Evolutionary conservation across 2,329 filamentous ascomycete species (phyloP).

Genomic region (Penicillium olsonii): DNA sequence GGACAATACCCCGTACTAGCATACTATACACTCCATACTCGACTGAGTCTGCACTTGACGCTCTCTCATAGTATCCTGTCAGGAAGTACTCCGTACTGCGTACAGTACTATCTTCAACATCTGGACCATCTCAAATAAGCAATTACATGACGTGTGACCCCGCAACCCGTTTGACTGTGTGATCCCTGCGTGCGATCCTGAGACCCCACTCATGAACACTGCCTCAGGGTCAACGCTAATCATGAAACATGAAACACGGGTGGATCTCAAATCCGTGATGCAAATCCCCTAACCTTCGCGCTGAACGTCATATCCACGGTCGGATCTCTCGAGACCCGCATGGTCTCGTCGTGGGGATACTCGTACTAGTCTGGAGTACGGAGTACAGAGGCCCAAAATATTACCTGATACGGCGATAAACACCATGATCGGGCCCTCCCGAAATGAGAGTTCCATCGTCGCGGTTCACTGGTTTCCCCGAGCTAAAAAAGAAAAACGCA

Average conservation of each 20-base stretch:
- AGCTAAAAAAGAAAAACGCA: not conserved
- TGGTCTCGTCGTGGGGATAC: not conserved
- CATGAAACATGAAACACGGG: conserved; percentile 31
- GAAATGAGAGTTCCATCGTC: conserved; percentile 11
- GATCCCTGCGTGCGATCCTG: conserved; percentile 38
- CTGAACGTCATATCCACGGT: not conserved
- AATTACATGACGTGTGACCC: conserved; percentile 25
- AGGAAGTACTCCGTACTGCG: too few relatives aligned
- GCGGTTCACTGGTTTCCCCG: conserved; percentile 5
- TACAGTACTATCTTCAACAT: too few relatives aligned
- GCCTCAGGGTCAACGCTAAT: conserved; percentile 35
- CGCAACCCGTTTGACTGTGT: conserved; percentile 26
- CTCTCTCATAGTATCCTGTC: too few relatives aligned
- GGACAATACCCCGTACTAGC: too few relatives aligned
- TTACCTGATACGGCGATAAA: conserved; percentile 6
- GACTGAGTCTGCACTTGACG: too few relatives aligned
- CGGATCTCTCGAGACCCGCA: conserved; percentile 6
- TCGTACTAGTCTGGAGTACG: not conserved
- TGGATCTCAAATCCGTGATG: not conserved
- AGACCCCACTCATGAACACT: conserved; percentile 30
- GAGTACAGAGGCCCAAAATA: not conserved
- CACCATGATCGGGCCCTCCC: conserved; percentile 9
- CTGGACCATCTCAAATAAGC: not conserved
- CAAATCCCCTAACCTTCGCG: too few relatives aligned
- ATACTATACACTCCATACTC: too few relatives aligned